Conservation (phyloP, 2,329 filamentous ascomycete genomes). For the Colletotrichum gigasporum region DNA sequence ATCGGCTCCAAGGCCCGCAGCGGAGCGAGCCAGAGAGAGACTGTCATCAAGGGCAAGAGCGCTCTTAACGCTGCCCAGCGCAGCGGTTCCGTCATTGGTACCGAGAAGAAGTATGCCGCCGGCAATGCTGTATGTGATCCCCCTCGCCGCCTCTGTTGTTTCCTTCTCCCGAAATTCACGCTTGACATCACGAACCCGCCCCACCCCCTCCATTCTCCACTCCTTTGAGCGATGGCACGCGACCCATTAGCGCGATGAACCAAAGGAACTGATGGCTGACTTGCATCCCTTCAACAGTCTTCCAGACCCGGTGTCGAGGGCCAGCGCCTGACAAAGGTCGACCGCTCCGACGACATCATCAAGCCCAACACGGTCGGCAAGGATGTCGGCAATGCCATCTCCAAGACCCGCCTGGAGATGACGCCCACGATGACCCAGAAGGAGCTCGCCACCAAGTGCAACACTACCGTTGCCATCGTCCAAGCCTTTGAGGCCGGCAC, state of each 20-base stretch:
- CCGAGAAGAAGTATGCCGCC: conserved; percentile 89
- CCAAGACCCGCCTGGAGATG: conserved; percentile 79
- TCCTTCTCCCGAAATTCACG: not conserved
- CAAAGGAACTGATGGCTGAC: conserved; percentile 30
- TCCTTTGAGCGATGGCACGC: not conserved
- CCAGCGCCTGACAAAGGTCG: conserved; percentile 96
- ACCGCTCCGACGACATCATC: conserved; percentile 96
- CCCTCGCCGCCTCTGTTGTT: not conserved
- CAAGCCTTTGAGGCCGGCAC: conserved; percentile 86
- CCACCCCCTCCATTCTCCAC: conserved; percentile 22
- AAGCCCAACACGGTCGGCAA: conserved; percentile 92
- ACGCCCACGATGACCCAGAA: conserved; percentile 98
- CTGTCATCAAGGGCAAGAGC: conserved; percentile 83
- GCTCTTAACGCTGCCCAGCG: conserved; percentile 91
- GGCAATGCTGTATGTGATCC: conserved; percentile 78
- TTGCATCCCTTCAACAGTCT: conserved; percentile 45
- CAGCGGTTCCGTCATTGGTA: conserved; percentile 77
- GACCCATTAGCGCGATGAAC: not conserved
- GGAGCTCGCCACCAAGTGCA: conserved; percentile 85
- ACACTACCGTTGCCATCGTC: conserved; percentile 82
- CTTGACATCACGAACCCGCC: conserved; percentile 23
- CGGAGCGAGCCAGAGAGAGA: conserved; percentile 77
- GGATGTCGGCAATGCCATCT: conserved; percentile 84
- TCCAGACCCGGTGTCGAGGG: conserved; percentile 74
- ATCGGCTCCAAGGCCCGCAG: conserved; percentile 87